Conservation (phyloP, 2,329 filamentous ascomycete genomes). For the Paramyrothecium sp. region DNA sequence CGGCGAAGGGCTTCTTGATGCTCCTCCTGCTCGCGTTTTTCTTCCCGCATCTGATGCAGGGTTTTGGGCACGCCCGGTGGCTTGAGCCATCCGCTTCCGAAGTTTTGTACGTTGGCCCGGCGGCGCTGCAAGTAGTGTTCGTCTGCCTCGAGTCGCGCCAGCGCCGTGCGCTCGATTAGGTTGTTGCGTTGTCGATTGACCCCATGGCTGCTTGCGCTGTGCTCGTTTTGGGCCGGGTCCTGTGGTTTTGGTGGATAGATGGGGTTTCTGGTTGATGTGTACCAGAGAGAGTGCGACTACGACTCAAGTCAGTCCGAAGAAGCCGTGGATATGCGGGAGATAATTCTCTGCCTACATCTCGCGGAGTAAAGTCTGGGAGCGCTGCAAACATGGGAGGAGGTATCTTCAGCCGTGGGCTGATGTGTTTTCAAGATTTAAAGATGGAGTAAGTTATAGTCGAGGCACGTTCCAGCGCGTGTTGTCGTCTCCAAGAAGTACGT, state of each 20-base stretch:
- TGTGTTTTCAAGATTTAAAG: constrained; percentile 4
- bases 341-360: too few relatives aligned
- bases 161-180: constrained; percentile 55
- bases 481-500: neutral
- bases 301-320: neutral
- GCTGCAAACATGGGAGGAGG: constrained; percentile 54
- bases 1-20: constrained; percentile 71
- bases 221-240: constrained; percentile 27
- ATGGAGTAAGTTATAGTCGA: neutral
- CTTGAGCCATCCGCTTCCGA: constrained; percentile 86
- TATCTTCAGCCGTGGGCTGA: neutral
- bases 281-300: constrained; percentile 74
- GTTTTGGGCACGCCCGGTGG: constrained; percentile 89
- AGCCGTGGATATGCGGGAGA: too few relatives aligned
- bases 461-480: neutral
- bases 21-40: constrained; percentile 84
- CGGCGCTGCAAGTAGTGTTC: constrained; percentile 76
- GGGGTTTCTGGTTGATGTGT: constrained; percentile 61
- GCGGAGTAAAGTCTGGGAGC: constrained; percentile 66
- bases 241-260: constrained; percentile 30
- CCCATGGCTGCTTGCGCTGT: constrained; percentile 24
- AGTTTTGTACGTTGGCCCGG: constrained; percentile 79
- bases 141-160: constrained; percentile 71
- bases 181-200: constrained; percentile 38
- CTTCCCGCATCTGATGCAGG: constrained; percentile 84